phyloP scores from a whole-genome alignment of 768 basidiomycete species.

The Mycena albidolilacea region DNA sequence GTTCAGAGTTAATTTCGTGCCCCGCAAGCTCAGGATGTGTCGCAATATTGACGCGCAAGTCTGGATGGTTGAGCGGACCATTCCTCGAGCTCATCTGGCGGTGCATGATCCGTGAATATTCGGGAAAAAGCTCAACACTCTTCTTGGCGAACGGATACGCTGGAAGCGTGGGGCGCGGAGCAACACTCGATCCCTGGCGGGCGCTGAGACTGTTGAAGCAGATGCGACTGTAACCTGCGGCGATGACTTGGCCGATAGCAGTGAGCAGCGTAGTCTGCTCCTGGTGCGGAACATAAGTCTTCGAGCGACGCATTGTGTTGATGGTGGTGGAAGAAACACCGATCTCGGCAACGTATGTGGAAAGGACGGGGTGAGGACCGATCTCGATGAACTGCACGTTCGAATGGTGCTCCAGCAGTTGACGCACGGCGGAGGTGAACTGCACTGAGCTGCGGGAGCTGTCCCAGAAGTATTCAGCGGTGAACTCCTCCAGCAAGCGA shows the following conservation, averaged over 20 bases:
- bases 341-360: conserved; percentile 42
- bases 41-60: neutral
- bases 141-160: conserved; percentile 50
- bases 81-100: conserved; percentile 22
- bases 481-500: conserved; percentile 42
- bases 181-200: neutral
- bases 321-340: conserved; percentile 16
- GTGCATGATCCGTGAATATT: conserved; percentile 20
- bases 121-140: conserved; percentile 35
- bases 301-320: conserved; percentile 42
- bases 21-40: conserved; percentile 14
- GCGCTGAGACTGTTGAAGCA: conserved; percentile 47
- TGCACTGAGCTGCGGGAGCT: conserved; percentile 54
- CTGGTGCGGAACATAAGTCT: neutral
- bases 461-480: conserved; percentile 58
- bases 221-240: conserved; percentile 42
- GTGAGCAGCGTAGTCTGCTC: conserved; percentile 37
- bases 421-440: conserved; percentile 51
- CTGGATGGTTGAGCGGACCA: conserved; percentile 31
- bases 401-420: conserved; percentile 41
- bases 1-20: conserved; percentile 13
- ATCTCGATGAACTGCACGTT: conserved; percentile 48
- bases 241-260: conserved; percentile 42
- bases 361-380: conserved; percentile 50
- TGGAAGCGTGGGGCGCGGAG: neutral